Percentiles rank a stretch among this genome's conserved stretches.
These are phyloP conservation scores for Dothidotthia symphoricarpi DNA, from an alignment of 2,329 filamentous ascomycete species.

Conservation along the genomic window DNA sequence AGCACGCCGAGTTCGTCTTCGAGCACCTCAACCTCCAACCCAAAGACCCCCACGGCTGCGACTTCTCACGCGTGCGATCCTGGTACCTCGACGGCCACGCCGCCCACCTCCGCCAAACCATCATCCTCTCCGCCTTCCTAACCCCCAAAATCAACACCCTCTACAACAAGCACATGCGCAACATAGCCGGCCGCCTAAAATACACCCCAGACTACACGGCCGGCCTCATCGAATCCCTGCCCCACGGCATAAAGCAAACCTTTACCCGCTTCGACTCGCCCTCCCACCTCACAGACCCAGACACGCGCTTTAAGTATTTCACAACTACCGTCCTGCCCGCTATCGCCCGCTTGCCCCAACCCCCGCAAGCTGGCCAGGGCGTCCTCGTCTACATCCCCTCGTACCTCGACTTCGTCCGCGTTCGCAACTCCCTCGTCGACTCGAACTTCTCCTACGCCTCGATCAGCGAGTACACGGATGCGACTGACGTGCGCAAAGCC, in stretches of 20 bases:
- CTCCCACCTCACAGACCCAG: constrained; percentile 72
- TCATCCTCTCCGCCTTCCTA: constrained; percentile 77
- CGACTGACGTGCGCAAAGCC: constrained; percentile 76
- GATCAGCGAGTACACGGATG: constrained; percentile 83
- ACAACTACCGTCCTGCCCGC: constrained; percentile 74
- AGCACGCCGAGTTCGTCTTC: constrained; percentile 89
- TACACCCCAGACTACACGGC: constrained; percentile 66
- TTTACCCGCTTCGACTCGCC: constrained; percentile 81
- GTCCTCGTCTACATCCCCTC: constrained; percentile 87
- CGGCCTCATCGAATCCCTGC: constrained; percentile 67
- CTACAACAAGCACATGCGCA: constrained; percentile 72
- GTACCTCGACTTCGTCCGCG: constrained; percentile 90
- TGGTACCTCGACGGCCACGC: constrained; percentile 94
- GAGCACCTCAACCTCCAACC: constrained; percentile 89
- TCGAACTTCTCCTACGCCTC: constrained; percentile 71
- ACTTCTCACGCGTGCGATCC: constrained; percentile 83
- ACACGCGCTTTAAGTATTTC: constrained; percentile 89
- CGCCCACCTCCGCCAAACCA: constrained; percentile 77
- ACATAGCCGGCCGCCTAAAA: constrained; percentile 76
- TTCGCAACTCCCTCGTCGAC: constrained; percentile 88
- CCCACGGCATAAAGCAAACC: constrained; percentile 74
- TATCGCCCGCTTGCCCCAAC: constrained; percentile 66
- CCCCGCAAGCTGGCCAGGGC: constrained; percentile 56
- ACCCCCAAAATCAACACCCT: constrained; percentile 85
- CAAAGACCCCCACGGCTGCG: constrained; percentile 84